These are phyloP conservation scores for Fusarium incarnatum DNA, from an alignment of 2,329 filamentous ascomycete genomes.

Conservation along the genomic window DNA sequence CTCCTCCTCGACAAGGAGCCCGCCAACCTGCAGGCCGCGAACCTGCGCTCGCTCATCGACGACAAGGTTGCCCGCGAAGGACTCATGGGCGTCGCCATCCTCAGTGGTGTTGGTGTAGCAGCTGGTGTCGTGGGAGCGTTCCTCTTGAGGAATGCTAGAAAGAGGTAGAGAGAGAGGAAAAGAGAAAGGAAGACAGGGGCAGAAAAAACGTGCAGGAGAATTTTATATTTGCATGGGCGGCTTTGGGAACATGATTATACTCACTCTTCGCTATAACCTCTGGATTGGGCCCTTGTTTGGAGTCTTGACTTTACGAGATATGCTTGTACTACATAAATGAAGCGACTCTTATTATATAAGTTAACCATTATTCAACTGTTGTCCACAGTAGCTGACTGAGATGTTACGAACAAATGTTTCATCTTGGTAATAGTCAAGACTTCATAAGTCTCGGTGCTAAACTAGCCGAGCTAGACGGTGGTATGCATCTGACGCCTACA, in stretches of 20 bases:
- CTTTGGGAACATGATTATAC: slow-evolving; percentile 27
- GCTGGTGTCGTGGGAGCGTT: slow-evolving; percentile 94
- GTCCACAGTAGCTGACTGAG: too few relatives aligned
- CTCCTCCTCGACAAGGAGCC: slow-evolving; percentile 91
- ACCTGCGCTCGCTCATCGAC: slow-evolving; percentile 88
- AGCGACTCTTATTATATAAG: slow-evolving; percentile 34
- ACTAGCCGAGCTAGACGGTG: not conserved
- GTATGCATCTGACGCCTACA: not conserved
- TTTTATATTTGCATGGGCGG: slow-evolving; percentile 26
- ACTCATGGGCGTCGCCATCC: slow-evolving; percentile 91
- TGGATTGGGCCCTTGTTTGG: slow-evolving; percentile 24
- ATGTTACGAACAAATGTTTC: not conserved
- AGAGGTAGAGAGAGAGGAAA: slow-evolving; percentile 56
- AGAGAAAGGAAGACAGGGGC: not conserved
- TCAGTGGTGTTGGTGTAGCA: slow-evolving; percentile 91
- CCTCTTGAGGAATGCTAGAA: slow-evolving; percentile 80
- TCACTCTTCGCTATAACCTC: slow-evolving; percentile 28
- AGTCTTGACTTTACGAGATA: slow-evolving; percentile 38
- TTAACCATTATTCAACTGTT: slow-evolving; percentile 5
- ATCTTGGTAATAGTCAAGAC: not conserved
- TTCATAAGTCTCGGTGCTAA: not conserved
- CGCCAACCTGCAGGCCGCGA: slow-evolving; percentile 88
- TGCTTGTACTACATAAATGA: slow-evolving; percentile 44
- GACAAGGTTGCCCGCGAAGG: slow-evolving; percentile 97
- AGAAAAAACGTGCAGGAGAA: slow-evolving; percentile 5